A percentile compares a stretch with the other conserved stretches of the same genome.
phyloP scores from a whole-genome alignment of 768 basidiomycete species.

The Cystofilobasidium ferigula region DNA sequence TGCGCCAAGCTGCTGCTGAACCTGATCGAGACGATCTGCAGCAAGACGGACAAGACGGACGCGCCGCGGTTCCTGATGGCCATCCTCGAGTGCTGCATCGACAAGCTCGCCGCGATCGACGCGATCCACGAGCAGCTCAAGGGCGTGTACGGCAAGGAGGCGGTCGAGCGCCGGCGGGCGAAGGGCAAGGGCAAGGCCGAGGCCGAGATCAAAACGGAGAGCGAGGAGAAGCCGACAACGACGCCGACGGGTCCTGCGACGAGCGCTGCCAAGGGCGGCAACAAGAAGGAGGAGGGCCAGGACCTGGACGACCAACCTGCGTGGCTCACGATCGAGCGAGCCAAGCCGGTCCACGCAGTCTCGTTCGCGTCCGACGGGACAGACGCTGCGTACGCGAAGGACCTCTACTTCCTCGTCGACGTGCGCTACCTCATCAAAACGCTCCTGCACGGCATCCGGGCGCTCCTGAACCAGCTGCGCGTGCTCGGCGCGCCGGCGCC shows the following conservation, averaged over 20 bases:
- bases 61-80: constrained; percentile 58
- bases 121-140: constrained; percentile 51
- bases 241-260: not conserved
- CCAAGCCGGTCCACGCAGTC: constrained; percentile 67
- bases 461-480: constrained; percentile 61
- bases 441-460: constrained; percentile 75
- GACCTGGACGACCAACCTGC: constrained; percentile 38
- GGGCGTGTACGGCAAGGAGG: constrained; percentile 33
- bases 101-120: constrained; percentile 71
- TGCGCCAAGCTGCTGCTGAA: constrained; percentile 88
- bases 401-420: constrained; percentile 41
- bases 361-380: constrained; percentile 63
- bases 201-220: constrained; percentile 37
- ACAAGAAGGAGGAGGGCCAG: constrained; percentile 26
- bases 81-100: constrained; percentile 71
- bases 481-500: constrained; percentile 67
- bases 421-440: constrained; percentile 76
- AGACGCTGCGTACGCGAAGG: constrained; percentile 50
- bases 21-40: constrained; percentile 66
- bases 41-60: constrained; percentile 60
- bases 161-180: constrained; percentile 30
- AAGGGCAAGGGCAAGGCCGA: constrained; percentile 33
- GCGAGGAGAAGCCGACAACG: constrained; percentile 14
- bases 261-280: constrained; percentile 16
- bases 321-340: constrained; percentile 64